Evolutionary conservation across 176 grass and related monocot species (phyloP), one percentile per base, ranked within the genome.

Genomic region (Stipa capillata): DNA sequence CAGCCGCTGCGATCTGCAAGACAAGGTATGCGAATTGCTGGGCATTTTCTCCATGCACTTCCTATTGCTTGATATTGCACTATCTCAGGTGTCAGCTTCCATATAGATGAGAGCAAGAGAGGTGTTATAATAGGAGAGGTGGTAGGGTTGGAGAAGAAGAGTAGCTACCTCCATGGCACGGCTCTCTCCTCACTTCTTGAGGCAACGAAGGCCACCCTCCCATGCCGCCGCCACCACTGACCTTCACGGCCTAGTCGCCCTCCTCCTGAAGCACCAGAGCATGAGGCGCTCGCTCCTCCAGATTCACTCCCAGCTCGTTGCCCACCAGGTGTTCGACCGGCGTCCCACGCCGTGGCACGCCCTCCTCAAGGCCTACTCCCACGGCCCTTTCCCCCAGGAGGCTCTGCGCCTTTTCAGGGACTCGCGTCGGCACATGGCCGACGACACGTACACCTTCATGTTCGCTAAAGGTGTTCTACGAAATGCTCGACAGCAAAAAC

Each of bases 291-390:
- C 4, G 14, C 82, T 88, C 5, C 83, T 91, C 31, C 89, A 89
- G 53, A 65, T 94, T 65, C 92, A 91, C 72, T 23, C 86, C 66
- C 36, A 84, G 43, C 76, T 94, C 53, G 0, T 86, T 33, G 85
- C 86, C 45, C 86, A 74, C 80, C 72, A 86, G 72, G 76, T 82
- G 79, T 83, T 89, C 65, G 83, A 86, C 54, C 68, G 34, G n/a
- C 47, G 72, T 36, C 47, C 74, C 57, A 63, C 66, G 36, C 65
- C 85, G 4, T 91, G 86, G 92, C 89, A 85, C 72, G 25, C 65
- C 36, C 65, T 91, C 23, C 84, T 91, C 57, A 88, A 90, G 47
- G 75, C 81, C 79, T 94, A 91, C 76, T 80, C 92, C 12, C 76
- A 73, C 53, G 92, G 85, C 25, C 84, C 79, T 16, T 75, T 71